Conservation (phyloP, 2,329 filamentous ascomycete genomes). For the Fusarium udum region DNA sequence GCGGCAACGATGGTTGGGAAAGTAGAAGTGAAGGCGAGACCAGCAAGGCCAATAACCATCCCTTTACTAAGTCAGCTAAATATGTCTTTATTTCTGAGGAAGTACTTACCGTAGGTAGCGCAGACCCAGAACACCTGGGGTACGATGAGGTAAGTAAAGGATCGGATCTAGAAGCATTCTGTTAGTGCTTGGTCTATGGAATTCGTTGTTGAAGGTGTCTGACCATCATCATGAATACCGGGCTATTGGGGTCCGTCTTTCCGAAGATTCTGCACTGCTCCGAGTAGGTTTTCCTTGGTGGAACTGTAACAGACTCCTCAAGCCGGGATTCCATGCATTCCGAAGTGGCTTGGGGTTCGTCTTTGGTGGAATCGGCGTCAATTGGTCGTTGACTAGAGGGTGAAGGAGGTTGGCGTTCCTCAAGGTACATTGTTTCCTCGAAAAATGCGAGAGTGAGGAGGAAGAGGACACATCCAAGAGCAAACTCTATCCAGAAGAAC, state of each 20-base stretch:
- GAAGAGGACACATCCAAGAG: neutral
- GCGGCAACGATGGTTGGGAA: neutral
- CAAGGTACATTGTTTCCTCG: neutral
- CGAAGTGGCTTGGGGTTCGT: neutral
- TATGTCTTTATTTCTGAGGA: neutral
- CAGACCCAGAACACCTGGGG: constrained; percentile 2
- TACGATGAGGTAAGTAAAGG: neutral
- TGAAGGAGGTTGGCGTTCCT: neutral
- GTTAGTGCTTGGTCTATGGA: neutral
- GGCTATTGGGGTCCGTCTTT: neutral
- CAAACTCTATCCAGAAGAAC: neutral
- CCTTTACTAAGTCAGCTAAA: neutral
- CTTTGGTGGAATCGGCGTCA: neutral
- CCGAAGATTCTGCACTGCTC: neutral
- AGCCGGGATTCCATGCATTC: neutral
- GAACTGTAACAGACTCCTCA: neutral
- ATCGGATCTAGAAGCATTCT: neutral
- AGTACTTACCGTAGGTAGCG: neutral
- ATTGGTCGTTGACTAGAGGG: neutral
- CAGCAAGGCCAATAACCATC: neutral
- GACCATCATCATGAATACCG: neutral
- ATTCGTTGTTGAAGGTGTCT: neutral
- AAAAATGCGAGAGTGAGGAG: neutral
- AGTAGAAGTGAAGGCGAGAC: neutral
- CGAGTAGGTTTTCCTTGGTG: neutral